phyloP scores from a whole-genome alignment of 1,139 yeast species.

The Magnusiomyces sp. region DNA sequence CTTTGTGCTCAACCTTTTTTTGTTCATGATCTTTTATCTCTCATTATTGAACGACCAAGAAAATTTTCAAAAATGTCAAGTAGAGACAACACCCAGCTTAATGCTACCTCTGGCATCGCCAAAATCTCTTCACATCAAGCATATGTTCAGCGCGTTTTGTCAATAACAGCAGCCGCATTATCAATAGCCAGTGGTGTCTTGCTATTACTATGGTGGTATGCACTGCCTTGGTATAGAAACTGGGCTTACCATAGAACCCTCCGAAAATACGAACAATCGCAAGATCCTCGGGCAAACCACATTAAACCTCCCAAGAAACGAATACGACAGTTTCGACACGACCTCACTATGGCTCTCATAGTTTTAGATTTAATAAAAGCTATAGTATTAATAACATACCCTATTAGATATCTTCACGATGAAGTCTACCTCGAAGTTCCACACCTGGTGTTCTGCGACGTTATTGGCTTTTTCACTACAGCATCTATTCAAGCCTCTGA shows the following conservation, averaged over 20 bases:
- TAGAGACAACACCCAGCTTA: too few relatives aligned
- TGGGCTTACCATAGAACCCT: slow-evolving; percentile 2
- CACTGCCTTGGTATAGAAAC: slow-evolving; percentile 8
- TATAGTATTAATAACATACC: slow-evolving; percentile 53
- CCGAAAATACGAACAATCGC: neutral
- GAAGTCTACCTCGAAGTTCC: slow-evolving; percentile 34
- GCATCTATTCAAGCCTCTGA: slow-evolving; percentile 43
- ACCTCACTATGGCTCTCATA: slow-evolving; percentile 55
- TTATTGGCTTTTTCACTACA: slow-evolving; percentile 71
- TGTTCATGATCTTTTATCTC: too few relatives aligned
- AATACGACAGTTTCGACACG: slow-evolving; percentile 55
- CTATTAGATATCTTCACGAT: slow-evolving; percentile 45
- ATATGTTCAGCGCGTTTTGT: slow-evolving; percentile 10
- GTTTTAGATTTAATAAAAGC: slow-evolving; percentile 68
- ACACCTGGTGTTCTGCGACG: slow-evolving; percentile 42
- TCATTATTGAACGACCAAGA: too few relatives aligned
- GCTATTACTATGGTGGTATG: slow-evolving; percentile 14
- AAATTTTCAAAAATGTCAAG: too few relatives aligned
- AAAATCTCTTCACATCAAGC: slow-evolving; percentile 3
- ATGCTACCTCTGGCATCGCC: too few relatives aligned
- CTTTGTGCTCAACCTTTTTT: too few relatives aligned
- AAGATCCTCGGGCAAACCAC: neutral
- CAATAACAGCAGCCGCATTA: slow-evolving; percentile 10
- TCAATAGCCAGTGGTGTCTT: slow-evolving; percentile 11
- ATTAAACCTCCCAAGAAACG: neutral